phyloP scores from a whole-genome alignment of 768 basidiomycete species.

The Fomitopsis pulvina region DNA sequence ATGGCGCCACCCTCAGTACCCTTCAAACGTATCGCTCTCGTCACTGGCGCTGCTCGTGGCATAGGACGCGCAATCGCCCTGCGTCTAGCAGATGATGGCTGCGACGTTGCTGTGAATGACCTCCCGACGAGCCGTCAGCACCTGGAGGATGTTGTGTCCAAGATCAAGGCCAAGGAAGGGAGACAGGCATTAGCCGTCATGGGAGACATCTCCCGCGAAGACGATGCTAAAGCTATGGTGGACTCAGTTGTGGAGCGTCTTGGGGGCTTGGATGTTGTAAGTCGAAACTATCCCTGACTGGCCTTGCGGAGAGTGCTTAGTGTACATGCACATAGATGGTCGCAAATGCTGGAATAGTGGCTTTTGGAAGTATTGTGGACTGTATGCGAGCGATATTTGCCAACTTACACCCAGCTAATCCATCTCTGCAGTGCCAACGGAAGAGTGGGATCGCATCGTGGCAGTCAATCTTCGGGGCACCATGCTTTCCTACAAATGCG shows the following conservation, averaged over 20 bases:
- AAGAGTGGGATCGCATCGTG: constrained; percentile 12
- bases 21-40: constrained; percentile 8
- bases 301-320: neutral
- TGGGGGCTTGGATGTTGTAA: constrained; percentile 11
- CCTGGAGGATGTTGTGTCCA: constrained; percentile 5
- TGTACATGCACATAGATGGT: constrained; percentile 2
- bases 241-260: constrained; percentile 10
- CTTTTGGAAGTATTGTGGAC: neutral
- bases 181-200: constrained; percentile 12
- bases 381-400: neutral
- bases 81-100: constrained; percentile 13
- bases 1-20: too few species aligned
- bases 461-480: constrained; percentile 34
- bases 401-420: neutral
- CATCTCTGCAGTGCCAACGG: neutral
- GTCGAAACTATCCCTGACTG: neutral
- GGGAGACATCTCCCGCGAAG: constrained; percentile 18
- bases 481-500: constrained; percentile 36
- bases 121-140: neutral
- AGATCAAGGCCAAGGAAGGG: constrained; percentile 16
- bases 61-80: constrained; percentile 12
- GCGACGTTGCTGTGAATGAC: constrained; percentile 14
- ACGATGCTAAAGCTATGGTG: constrained; percentile 20
- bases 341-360: constrained; percentile 3
- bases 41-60: constrained; percentile 14